Percentiles rank a stretch among this genome's conserved stretches.
Evolutionary conservation across 208 protist species (phyloP).

Genomic region (Trypanosoma theileri): DNA sequence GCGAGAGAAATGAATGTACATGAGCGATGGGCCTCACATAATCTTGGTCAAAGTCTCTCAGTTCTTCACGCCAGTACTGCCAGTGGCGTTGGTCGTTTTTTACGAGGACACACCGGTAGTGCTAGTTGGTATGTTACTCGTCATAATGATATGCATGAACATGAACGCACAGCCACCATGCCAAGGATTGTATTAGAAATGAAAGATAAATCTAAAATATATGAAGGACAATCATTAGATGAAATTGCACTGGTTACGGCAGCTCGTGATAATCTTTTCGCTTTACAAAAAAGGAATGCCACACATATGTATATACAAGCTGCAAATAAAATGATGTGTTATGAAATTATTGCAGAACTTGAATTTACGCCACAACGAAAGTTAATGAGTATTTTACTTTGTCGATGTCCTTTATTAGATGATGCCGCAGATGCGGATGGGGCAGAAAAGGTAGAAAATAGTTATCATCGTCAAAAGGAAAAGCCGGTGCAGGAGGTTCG

Average conservation of each 20-base stretch:
- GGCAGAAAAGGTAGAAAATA: background rate
- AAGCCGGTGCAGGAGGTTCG: background rate
- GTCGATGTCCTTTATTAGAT: constrained; percentile 32
- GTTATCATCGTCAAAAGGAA: background rate
- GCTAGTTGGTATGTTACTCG: constrained; percentile 56
- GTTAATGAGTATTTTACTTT: constrained; percentile 84
- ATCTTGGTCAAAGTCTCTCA: background rate
- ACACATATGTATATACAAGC: constrained; percentile 71
- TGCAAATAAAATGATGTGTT: constrained; percentile 54
- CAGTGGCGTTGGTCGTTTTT: constrained; percentile 11
- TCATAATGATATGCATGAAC: constrained; percentile 24
- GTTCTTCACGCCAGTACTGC: background rate
- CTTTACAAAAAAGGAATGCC: constrained; percentile 57
- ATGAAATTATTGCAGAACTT: constrained; percentile 81
- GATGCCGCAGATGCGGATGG: constrained; percentile 19
- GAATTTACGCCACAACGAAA: constrained; percentile 86
- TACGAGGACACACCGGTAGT: constrained; percentile 67
- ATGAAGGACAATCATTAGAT: constrained; percentile 90
- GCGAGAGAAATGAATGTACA: background rate
- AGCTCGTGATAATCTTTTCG: constrained; percentile 80
- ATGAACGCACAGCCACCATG: constrained; percentile 17
- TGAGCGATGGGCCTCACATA: background rate
- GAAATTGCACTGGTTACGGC: constrained; percentile 90
- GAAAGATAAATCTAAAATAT: constrained; percentile 71
- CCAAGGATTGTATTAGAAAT: constrained; percentile 26